Base-by-base conservation (phyloP, 1,284 basidiomycete species). In the Bondarzewia mesenterica region DNA sequence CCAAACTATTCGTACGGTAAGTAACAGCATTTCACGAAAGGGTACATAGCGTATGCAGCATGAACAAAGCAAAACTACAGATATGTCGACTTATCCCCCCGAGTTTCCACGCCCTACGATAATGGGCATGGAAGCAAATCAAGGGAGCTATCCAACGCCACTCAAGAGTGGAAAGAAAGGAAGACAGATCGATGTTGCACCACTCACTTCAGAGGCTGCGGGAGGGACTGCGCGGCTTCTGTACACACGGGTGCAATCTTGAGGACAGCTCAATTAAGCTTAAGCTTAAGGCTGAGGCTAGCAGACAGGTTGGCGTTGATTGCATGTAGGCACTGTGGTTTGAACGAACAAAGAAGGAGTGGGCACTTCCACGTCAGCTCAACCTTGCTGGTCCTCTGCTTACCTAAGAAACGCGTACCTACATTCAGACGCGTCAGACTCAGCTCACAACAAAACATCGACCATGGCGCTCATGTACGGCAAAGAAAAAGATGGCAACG, bases 381-480 rank as follows among this genome's bases (percentile, higher is more conserved):
- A 8, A 35, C 10, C 10, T 35, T 29, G 6, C 48, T 38, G 32
- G 5, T 2, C 12, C 7, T 22, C 4, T 16, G 16, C 14, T 53
- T 47, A 54, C 44, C 32, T 54, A 53, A 54, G n/a, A 23, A 8
- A 38, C 50, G 40, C 47, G 48, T 53, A n/a, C n/a, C n/a, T n/a
- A 3, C 29, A 32, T 32, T 32, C 35, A 21, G 20, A 47, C 32
- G 25, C 20, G 29, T 41, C 26, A n/a, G 16, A 40, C 16, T 40
- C 38, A 16, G 20, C 20, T 39, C 27, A 7, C 23, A 21, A n/a
- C 26, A 15, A 12, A 16, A 14, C 7, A 27, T 18, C 29, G 25
- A 64, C 38, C 39, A 77, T 78, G 75, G 60, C 76, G 26, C 60
- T 77, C 52, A 85, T 86, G 84, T 87, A 86, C 56, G 78, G 78